Evolutionary conservation across 441 rosid species (phyloP), one percentile per base, ranked within the genome.

Genomic region (Populus trichocarpa): DNA sequence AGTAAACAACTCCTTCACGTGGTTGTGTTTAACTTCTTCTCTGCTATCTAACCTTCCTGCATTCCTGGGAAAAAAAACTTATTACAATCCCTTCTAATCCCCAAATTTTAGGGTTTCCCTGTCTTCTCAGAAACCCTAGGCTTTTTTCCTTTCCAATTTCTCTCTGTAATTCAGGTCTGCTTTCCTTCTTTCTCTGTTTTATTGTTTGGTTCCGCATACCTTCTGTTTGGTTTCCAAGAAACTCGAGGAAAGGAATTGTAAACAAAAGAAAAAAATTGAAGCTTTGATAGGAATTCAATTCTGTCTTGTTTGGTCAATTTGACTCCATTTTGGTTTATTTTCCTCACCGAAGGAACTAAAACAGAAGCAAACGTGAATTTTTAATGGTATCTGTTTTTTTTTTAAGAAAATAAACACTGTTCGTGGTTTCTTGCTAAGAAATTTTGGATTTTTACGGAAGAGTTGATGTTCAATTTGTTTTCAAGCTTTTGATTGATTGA

Each of bases 1-100:
- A 72, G 81, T 71, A 76, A 83, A 75, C 87, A 25, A 40, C 86
- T 75, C 76, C 84, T 42, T 77, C 81, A 81, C 87, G 50, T 73
- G 64, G 83, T 83, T 81, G 68, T 72, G 38, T 75, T 40, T 66
- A 79, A 80, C 85, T 77, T 74, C 85, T 73, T 67, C 35, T 30
- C 35, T 9, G 75, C 75, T 72, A 77, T 83, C 81, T 81, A 77
- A 79, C 81, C 8, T 50, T 50, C 30, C 69, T 35, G 28, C 70
- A 74, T 66, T 78, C 40, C 57, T 2, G 57, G 61, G 2, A 16
- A 61, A 22, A 26, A 30, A 20, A n/a, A 30, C 73, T 22, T 26
- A 25, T 25, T 16, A 35, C 22, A 22, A 9, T 28, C 3, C 20
- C 22, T 18, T 22, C 30, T 22, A 8, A 23, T 30, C 71, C 80